Base-by-base conservation (phyloP, 257 asterid species). In the Capsicum pubescens region DNA sequence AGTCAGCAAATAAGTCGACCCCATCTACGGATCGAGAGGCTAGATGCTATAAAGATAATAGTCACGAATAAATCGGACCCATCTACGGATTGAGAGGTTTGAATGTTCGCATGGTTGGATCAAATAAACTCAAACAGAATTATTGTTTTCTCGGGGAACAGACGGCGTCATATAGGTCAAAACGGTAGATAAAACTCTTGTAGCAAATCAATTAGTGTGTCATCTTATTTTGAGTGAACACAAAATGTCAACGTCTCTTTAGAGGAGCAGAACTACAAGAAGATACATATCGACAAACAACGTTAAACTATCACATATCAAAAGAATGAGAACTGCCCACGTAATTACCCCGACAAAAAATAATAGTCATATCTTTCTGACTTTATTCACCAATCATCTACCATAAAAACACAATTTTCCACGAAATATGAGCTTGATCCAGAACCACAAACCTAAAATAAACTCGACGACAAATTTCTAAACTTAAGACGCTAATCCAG, bases 341-440 rank as follows among this genome's bases (percentile, higher is more conserved):
- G 7, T 77, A 77, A 32, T 76, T 76, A 8, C 3, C 19, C 14
- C 0, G 64, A 52, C 26, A 54, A 8, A 16, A 76, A 76, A 52
- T 52, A 77, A 26, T 77, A 32, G 61, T 9, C 35, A 74, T n/a
- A 2, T 32, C 14, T 14, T 54, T 54, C 82, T 3, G 9, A 77
- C 64, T 54, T 77, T 5, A 54, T 8, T 77, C 82, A 77, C 82
- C 64, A 54, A 56, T 54, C 48, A 32, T 54, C 26, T 77, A 32
- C 81, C 64, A 77, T 32, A 26, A 74, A 46, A 74, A 74, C 80
- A 50, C 80, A 74, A 74, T 50, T 19, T 8, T 72, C 14, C 61
- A 7, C 7, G 61, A 48, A 19, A 13, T 48, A 74, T 74, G 44
- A 50, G 8, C 13, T 13, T 21, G 13, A 74, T 74, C 60, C 12